phyloP scores from a whole-genome alignment of 2,329 filamentous ascomycete genomes.

The Fusarium sp. region DNA sequence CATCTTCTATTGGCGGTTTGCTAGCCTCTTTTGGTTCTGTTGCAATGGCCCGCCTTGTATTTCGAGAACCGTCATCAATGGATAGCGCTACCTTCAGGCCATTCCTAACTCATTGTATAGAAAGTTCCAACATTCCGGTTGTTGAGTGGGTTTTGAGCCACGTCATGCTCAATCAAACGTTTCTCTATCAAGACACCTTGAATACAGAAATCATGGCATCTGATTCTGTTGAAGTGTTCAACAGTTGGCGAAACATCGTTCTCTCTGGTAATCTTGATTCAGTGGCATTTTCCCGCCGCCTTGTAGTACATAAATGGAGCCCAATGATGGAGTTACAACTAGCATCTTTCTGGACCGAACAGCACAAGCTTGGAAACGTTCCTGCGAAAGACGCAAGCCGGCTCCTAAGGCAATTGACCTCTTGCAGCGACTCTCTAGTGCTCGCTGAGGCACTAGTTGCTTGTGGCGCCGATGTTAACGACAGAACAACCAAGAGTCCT shows the following conservation, averaged over 20 bases:
- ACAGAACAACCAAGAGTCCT: rapidly evolving
- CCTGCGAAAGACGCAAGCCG: rapidly evolving
- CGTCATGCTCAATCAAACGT: no score
- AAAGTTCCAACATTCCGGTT: background rate
- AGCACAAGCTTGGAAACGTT: rapidly evolving
- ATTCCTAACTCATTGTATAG: no score
- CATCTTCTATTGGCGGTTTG: rapidly evolving
- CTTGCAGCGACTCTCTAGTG: background rate
- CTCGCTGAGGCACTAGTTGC: background rate
- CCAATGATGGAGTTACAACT: no score
- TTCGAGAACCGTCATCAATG: background rate
- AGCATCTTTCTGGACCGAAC: background rate
- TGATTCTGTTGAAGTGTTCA: no score
- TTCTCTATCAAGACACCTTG: no score
- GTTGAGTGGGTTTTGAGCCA: background rate
- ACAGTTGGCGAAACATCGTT: no score
- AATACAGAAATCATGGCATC: no score
- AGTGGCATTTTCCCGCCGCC: no score
- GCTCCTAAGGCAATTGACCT: background rate
- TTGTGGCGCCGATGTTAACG: background rate
- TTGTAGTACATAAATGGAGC: no score
- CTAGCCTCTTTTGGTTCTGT: background rate
- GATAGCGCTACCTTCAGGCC: no score
- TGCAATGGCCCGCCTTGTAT: background rate
- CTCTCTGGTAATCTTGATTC: no score